These are phyloP conservation scores for Pseudogymnoascus sp. DNA, from an alignment of 2,329 filamentous ascomycete genomes.

Conservation along the genomic window DNA sequence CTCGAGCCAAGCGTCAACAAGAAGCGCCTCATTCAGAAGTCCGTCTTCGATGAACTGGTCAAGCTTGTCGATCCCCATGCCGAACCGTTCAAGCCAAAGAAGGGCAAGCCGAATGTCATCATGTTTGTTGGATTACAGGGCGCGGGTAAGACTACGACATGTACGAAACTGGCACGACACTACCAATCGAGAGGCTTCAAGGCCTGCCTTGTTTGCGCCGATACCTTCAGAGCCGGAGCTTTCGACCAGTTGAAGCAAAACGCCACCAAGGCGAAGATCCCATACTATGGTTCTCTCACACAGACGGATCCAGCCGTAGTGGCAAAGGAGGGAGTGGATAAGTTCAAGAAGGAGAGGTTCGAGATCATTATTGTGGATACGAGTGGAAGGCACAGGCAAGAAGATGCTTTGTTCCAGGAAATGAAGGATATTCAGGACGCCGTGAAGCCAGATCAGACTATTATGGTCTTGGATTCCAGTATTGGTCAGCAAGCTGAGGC, in stretches of 20 bases:
- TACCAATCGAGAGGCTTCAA: constrained; percentile 93
- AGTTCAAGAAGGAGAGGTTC: constrained; percentile 98
- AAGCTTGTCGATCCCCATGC: constrained; percentile 92
- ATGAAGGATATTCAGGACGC: constrained; percentile 96
- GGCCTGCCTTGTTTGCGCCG: constrained; percentile 88
- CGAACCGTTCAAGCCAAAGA: constrained; percentile 94
- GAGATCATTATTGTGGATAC: constrained; percentile 99
- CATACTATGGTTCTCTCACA: constrained; percentile 94
- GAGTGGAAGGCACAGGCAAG: constrained; percentile 88
- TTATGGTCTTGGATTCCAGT: constrained; percentile 94
- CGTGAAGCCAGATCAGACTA: constrained; percentile 88
- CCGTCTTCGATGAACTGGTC: constrained; percentile 95
- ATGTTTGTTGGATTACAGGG: constrained; percentile 99
- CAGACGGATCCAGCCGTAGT: constrained; percentile 94
- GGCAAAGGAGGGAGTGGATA: constrained; percentile 90
- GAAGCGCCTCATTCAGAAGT: constrained; percentile 95
- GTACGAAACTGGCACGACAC: constrained; percentile 91
- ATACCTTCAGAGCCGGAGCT: constrained; percentile 96
- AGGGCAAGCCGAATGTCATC: constrained; percentile 92
- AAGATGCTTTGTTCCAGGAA: constrained; percentile 90
- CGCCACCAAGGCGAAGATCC: constrained; percentile 96
- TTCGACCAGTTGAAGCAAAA: constrained; percentile 99
- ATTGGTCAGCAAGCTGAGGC: constrained; percentile 95
- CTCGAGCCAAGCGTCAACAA: constrained; percentile 90
- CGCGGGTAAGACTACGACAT: constrained; percentile 95